These are phyloP conservation scores for Scenedesmus sp. DNA, from an alignment of 163 green algal species.

Conservation along the genomic window DNA sequence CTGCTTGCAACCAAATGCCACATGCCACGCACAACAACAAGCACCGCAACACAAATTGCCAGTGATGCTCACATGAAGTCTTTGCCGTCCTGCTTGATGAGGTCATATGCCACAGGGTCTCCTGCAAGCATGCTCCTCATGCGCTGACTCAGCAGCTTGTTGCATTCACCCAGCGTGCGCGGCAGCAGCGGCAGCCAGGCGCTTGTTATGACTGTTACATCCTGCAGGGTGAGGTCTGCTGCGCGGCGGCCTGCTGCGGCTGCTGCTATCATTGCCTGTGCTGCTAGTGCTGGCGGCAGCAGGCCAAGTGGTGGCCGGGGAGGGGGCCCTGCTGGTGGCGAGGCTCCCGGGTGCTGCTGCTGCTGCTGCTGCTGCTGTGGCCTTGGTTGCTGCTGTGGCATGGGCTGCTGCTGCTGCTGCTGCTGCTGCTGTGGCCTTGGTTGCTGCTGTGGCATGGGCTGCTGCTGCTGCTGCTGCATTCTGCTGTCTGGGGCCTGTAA, in stretches of 20 bases:
- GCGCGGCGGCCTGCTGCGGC: slow-evolving; percentile 2
- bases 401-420: neutral
- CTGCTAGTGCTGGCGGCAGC: slow-evolving; percentile 26
- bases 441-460: neutral
- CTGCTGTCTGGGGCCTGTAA: neutral
- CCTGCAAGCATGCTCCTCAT: slow-evolving; percentile 42
- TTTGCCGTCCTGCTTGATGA: slow-evolving; percentile 61
- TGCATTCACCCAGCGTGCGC: slow-evolving; percentile 38
- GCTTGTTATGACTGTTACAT: slow-evolving; percentile 23
- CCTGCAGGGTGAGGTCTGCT: slow-evolving; percentile 19
- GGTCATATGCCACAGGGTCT: slow-evolving; percentile 58
- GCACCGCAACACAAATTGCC: too few species aligned
- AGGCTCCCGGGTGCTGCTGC: neutral
- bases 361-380: slow-evolving; percentile 22
- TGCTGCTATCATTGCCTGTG: neutral
- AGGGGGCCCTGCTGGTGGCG: neutral
- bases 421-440: slow-evolving; percentile 21
- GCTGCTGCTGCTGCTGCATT: slow-evolving; percentile 6
- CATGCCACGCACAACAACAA: too few species aligned
- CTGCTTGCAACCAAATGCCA: too few species aligned
- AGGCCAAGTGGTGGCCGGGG: neutral
- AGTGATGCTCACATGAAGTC: slow-evolving; percentile 59
- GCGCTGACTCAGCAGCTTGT: slow-evolving; percentile 55
- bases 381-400: neutral
- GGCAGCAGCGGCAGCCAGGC: slow-evolving; percentile 54